Percentiles rank a stretch among this genome's conserved stretches.
phyloP scores from a whole-genome alignment of 169 alveolate species.

The Plasmodium sp. region DNA sequence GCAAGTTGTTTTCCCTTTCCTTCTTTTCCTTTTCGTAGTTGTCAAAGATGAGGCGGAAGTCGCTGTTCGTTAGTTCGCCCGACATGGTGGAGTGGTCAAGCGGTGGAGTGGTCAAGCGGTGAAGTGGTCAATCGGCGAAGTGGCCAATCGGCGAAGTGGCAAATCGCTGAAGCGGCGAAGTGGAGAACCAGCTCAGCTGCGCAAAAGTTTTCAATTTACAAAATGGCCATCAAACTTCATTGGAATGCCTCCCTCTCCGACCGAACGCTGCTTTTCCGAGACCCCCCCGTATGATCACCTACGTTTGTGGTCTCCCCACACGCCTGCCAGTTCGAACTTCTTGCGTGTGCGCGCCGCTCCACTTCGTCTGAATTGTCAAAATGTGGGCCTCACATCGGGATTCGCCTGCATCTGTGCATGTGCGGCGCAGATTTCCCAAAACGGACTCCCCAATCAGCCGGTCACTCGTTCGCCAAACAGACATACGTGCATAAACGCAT shows the following conservation, averaged over 20 bases:
- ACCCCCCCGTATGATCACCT: background rate
- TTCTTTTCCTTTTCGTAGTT: slow-evolving; percentile 65
- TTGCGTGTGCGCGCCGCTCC: background rate
- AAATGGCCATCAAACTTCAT: background rate
- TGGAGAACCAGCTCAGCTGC: background rate
- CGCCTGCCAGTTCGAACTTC: background rate
- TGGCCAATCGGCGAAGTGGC: background rate
- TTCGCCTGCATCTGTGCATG: background rate
- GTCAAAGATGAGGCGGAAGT: slow-evolving; percentile 58
- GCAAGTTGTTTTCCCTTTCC: slow-evolving; percentile 34
- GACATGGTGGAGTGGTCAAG: slow-evolving; percentile 1
- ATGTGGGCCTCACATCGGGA: background rate
- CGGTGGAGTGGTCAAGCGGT: background rate
- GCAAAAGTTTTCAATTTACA: background rate
- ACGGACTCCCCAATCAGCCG: background rate
- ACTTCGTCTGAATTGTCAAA: background rate
- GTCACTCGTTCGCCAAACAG: background rate
- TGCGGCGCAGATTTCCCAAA: background rate
- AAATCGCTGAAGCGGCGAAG: too few relatives aligned
- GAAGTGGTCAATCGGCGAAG: background rate
- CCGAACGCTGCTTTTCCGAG: background rate
- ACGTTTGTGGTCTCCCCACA: background rate
- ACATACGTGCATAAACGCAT: background rate
- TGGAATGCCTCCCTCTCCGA: background rate
- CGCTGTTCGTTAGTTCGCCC: slow-evolving; percentile 55